phyloP scores from a whole-genome alignment of 495 filamentous ascomycete genomes.

The Neurospora sp. region DNA sequence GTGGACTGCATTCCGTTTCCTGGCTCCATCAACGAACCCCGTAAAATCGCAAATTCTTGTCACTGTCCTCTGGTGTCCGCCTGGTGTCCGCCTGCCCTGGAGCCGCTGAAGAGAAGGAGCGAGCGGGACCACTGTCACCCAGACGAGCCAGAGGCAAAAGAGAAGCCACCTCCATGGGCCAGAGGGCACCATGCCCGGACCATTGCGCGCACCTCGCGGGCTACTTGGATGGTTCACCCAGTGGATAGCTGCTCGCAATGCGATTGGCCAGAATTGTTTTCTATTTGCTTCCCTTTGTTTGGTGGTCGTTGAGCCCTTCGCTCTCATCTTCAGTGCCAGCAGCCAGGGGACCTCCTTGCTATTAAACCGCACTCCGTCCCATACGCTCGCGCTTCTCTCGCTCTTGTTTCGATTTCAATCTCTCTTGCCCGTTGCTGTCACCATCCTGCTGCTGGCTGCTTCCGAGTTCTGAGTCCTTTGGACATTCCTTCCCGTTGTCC shows the following conservation, averaged over 20 bases:
- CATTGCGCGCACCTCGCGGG: neutral
- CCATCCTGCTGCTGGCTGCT: neutral
- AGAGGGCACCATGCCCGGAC: neutral
- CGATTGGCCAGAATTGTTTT: neutral
- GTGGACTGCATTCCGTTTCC: neutral
- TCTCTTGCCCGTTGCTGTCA: neutral
- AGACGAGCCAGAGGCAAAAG: neutral
- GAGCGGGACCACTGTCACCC: neutral
- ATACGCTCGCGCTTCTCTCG: neutral
- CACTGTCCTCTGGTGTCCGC: neutral
- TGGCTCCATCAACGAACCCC: neutral
- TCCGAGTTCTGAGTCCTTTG: neutral
- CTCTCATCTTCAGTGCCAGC: neutral
- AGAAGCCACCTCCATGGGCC: neutral
- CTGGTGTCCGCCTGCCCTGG: neutral
- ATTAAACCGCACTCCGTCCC: neutral
- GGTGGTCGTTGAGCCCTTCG: neutral
- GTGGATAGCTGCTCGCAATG: neutral
- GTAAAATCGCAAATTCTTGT: neutral
- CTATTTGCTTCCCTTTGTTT: slow-evolving; percentile 4
- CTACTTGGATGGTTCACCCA: neutral
- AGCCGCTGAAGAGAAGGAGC: neutral
- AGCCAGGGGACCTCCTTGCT: neutral
- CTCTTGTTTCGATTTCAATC: neutral
- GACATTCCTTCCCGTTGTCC: neutral